These are phyloP conservation scores for Leishmania martiniquensis DNA, from an alignment of 208 protist genomes.

Conservation along the genomic window DNA sequence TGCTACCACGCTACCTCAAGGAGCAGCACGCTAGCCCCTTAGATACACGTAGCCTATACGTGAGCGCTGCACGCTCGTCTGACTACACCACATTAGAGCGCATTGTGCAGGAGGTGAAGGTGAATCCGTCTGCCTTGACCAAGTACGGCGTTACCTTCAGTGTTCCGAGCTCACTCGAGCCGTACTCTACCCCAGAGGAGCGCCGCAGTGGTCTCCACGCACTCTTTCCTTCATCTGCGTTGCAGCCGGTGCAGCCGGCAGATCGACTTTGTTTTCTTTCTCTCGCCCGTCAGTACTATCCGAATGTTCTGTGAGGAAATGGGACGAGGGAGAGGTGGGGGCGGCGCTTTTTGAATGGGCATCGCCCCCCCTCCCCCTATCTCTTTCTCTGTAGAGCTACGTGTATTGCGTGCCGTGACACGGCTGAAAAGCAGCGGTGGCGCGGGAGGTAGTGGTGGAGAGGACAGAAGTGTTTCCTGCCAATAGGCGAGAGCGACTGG, in stretches of 20 bases:
- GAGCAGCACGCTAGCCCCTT: conserved; percentile 25
- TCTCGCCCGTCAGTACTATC: conserved; percentile 39
- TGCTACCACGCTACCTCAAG: conserved; percentile 60
- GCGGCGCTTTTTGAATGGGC: neutral
- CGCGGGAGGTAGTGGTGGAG: neutral
- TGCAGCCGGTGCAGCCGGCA: conserved; percentile 15
- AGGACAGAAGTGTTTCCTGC: neutral
- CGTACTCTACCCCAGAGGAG: conserved; percentile 42
- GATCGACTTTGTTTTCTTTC: conserved; percentile 36
- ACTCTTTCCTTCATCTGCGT: conserved; percentile 35
- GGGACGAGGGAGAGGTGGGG: too few species aligned
- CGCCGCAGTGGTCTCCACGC: conserved; percentile 35
- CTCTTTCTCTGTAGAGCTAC: neutral
- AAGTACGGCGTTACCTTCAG: conserved; percentile 77
- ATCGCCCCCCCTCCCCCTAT: neutral
- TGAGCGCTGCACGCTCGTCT: conserved; percentile 40
- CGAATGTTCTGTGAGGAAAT: conserved; percentile 23
- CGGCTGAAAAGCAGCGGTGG: too few species aligned
- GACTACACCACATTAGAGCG: conserved; percentile 48
- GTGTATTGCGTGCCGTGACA: neutral
- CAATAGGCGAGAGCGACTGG: neutral
- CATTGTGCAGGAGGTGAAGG: conserved; percentile 50
- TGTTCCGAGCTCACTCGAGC: conserved; percentile 49
- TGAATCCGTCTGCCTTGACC: conserved; percentile 40
- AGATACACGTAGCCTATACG: conserved; percentile 32